Evolutionary conservation across 495 filamentous ascomycete species (phyloP), one percentile per base, ranked within the genome.

Genomic region (Daldinia grandis): DNA sequence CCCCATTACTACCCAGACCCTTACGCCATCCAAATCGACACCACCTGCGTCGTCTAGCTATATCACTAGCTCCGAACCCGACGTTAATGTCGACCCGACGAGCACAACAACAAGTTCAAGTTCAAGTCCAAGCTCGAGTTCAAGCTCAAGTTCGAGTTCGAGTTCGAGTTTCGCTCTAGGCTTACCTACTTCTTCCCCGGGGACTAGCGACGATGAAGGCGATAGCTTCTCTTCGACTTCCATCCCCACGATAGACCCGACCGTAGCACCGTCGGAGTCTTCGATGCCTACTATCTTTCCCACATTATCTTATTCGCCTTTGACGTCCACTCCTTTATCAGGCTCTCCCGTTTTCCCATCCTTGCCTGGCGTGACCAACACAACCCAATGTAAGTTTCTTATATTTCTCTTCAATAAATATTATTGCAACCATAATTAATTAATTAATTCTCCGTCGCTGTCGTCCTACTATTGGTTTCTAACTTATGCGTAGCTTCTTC

Each of bases 301-400:
- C 53, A 75, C 75, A 8, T 70, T 75, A 59, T 76, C 75, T 63
- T 77, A 74, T 66, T 72, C 71, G 51, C 69, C 73, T 68, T 73
- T 83, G 78, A 83, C 85, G 73, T 83, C 83, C 83, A 63, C 81
- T 85, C 83, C 77, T 83, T 86, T 76, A 44, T 78, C 76, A 71
- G 78, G 68, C 74, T 65, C 80, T 62, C 74, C 81, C 30, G 73
- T 62, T 51, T 85, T 85, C 68, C 76, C 84, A 74, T 78, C 81
- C 28, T 63, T 84, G 57, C 49, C 75, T 68, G 74, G 71, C 25
- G 71, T 73, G 44, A 77, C 77, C 71, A 84, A 84, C 79, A 78
- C 80, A 56, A 80, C 79, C 53, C 76, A 79, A 59, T 65, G 83
- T 85, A 60, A 68, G 78, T 75, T 7, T 37, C 44, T 28, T 28